A percentile compares a stretch with the other conserved stretches of the same genome.
Conservation (phyloP, 352 stramenopile genomes). For the Phytophthora citrophthora region DNA sequence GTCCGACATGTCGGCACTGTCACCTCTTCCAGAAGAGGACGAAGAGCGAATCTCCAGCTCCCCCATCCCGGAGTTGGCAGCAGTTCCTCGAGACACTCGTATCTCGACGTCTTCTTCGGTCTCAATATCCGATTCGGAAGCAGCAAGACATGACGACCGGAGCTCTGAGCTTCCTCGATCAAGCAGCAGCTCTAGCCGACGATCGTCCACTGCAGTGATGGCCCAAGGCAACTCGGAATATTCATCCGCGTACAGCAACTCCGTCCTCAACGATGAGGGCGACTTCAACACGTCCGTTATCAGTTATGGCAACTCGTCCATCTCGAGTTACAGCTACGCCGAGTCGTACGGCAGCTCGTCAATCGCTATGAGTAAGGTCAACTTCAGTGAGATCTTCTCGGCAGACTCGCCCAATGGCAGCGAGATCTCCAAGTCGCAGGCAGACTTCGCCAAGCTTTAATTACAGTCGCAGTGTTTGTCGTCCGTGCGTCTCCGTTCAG, state of each 20-base stretch:
- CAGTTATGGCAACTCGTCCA: conserved; percentile 37
- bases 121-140: conserved; percentile 40
- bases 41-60: conserved; percentile 41
- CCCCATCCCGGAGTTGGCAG: conserved; percentile 54
- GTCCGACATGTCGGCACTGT: conserved; percentile 36
- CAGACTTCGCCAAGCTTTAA: conserved; percentile 69
- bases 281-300: conserved; percentile 33
- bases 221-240: conserved; percentile 32
- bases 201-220: conserved; percentile 61
- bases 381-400: conserved; percentile 72
- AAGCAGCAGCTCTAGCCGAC: conserved; percentile 28
- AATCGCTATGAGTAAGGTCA: conserved; percentile 61
- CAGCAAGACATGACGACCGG: conserved; percentile 37
- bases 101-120: conserved; percentile 61
- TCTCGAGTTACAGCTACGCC: conserved; percentile 41
- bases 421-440: conserved; percentile 42
- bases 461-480: conserved; percentile 10
- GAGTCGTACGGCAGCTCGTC: conserved; percentile 63
- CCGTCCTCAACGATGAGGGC: conserved; percentile 22
- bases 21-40: conserved; percentile 33
- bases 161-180: conserved; percentile 22
- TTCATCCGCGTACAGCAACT: conserved; percentile 38
- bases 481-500: conserved; percentile 22
- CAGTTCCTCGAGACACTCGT: conserved; percentile 32
- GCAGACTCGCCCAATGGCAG: conserved; percentile 48